Conservation (phyloP, 352 stramenopile species). For the Phytophthora lateralis region DNA sequence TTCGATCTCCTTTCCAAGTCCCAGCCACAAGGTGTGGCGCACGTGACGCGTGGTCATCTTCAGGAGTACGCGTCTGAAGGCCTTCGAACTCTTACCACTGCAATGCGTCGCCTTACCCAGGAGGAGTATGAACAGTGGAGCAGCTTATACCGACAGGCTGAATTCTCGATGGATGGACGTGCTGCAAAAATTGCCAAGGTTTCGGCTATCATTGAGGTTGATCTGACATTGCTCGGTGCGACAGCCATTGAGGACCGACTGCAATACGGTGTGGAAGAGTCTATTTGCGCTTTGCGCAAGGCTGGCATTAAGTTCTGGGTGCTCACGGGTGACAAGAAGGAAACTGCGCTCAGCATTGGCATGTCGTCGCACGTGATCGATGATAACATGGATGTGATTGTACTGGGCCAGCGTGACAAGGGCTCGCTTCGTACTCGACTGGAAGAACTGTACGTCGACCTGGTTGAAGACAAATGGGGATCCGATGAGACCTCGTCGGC, state of each 20-base stretch:
- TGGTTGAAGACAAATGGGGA: constrained; percentile 89
- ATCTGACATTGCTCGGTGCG: constrained; percentile 86
- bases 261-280: constrained; percentile 93
- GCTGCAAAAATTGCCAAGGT: constrained; percentile 79
- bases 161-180: constrained; percentile 74
- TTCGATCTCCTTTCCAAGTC: constrained; percentile 73
- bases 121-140: constrained; percentile 83
- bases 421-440: constrained; percentile 71
- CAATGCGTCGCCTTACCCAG: constrained; percentile 65
- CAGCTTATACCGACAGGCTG: constrained; percentile 71
- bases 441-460: constrained; percentile 86
- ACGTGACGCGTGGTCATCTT: constrained; percentile 83
- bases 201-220: constrained; percentile 84
- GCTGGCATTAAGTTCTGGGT: constrained; percentile 97
- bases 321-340: constrained; percentile 92
- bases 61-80: constrained; percentile 84
- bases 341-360: constrained; percentile 86
- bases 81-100: constrained; percentile 76
- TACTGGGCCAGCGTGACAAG: constrained; percentile 84
- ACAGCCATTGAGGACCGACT: constrained; percentile 94
- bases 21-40: constrained; percentile 75
- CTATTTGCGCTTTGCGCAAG: constrained; percentile 91
- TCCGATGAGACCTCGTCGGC: constrained; percentile 84
- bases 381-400: constrained; percentile 91
- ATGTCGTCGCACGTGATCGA: constrained; percentile 92